Evolutionary conservation across 495 filamentous ascomycete genomes (phyloP), one percentile per base, ranked within the genome.

Genomic region (Penicillium manginii): DNA sequence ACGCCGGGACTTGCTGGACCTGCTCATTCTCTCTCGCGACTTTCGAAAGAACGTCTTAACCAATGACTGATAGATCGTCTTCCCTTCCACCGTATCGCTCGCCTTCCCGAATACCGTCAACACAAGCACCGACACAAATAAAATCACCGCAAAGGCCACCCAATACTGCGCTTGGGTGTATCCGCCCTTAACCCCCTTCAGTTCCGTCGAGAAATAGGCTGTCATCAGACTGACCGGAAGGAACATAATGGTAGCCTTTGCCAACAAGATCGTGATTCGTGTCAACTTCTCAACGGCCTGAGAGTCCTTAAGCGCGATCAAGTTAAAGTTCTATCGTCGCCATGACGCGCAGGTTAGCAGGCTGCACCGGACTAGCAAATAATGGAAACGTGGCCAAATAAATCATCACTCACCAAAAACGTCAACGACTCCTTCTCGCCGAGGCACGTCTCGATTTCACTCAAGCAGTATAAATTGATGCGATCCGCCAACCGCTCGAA

Each of bases 281-380:
- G 90, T 93, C 21, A 96, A 80, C 29, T 86, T 83, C 50, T 93
- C 91, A 7, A 92, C 89, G 2, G 87, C 85, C 54, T 88, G 81
- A 3, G 89, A 91, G 73, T 96, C 88, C 64, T 91, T 91, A 64
- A 93, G 86, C 12, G 91, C 87, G 54, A 91, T 92, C 63, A 96
- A 81, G 74, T 92, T 93, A 81, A 94, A 96, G 71, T 91, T 91
- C 88, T 91, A 45, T 19, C 2, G 26, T 29, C 26, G 26, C 26
- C 26, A 29, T 8, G 26, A 29, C 26, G 26, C 26, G 26, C 26
- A 29, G 26, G 26, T 29, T 29, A 29, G 26, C 26, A 29, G 26
- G 26, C 26, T 29, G 26, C 0, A 29, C 26, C 3, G 8, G 4
- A 43, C 7, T 43, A 17, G 4, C 40, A 43, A 19, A 9, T 9